These are phyloP conservation scores for Microcos paniculata DNA, from an alignment of 345 rosid species.

Conservation along the genomic window DNA sequence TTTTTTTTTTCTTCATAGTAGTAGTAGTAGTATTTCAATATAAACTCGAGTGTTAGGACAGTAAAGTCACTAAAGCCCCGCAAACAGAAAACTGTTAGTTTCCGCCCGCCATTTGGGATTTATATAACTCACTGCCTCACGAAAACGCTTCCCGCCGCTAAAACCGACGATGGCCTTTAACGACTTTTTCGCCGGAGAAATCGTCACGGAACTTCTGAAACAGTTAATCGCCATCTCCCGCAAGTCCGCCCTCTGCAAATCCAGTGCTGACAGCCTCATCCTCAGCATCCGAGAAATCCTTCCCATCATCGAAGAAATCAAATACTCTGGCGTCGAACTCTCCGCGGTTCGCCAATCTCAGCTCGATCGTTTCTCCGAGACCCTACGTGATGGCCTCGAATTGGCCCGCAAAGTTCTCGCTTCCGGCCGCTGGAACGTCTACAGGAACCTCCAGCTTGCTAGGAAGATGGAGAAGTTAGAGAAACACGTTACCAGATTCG, in stretches of 20 bases:
- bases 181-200: conserved; percentile 70
- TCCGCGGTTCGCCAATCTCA: conserved; percentile 62
- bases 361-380: conserved; percentile 48
- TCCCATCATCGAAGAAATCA: conserved; percentile 64
- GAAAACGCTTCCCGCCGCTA: not conserved
- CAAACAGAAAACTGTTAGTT: not conserved
- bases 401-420: conserved; percentile 41
- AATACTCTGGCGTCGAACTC: conserved; percentile 78
- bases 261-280: conserved; percentile 42
- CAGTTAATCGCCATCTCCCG: conserved; percentile 34
- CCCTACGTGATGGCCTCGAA: conserved; percentile 45
- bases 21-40: no score
- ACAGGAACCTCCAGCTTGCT: conserved; percentile 41
- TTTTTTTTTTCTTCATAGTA: no score
- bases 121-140: not conserved
- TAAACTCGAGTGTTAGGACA: not conserved
- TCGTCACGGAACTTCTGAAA: conserved; percentile 59
- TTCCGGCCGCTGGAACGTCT: conserved; percentile 66
- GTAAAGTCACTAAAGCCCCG: not conserved
- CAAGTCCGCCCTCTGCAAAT: conserved; percentile 43
- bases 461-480: conserved; percentile 73
- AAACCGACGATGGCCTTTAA: conserved; percentile 45
- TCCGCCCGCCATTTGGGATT: not conserved
- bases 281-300: conserved; percentile 27
- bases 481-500: conserved; percentile 41